These are phyloP conservation scores for Botryotinia narcissicola DNA, from an alignment of 2,329 filamentous ascomycete genomes.

Conservation along the genomic window DNA sequence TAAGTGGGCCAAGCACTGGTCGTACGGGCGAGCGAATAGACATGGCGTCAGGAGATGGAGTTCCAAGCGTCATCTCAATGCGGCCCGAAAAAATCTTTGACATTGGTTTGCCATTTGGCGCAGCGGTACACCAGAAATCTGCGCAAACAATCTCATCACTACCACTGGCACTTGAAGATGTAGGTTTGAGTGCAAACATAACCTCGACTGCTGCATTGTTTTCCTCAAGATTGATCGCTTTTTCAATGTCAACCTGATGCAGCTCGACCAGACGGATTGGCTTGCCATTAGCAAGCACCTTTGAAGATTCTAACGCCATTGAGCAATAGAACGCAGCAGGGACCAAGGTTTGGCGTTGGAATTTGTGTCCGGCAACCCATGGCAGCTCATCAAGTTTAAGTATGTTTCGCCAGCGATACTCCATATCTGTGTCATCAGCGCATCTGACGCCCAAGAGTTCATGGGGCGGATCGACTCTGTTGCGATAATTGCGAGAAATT, in stretches of 20 bases:
- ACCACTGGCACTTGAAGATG: background rate
- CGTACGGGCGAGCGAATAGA: background rate
- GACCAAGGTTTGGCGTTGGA: constrained; percentile 32
- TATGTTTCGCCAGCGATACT: constrained; percentile 37
- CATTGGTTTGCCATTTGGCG: constrained; percentile 5
- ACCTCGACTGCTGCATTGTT: constrained; percentile 25
- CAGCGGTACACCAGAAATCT: constrained; percentile 17
- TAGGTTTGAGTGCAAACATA: constrained; percentile 21
- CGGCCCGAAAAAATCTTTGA: constrained; percentile 14
- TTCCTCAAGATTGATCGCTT: constrained; percentile 26
- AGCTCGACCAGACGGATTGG: constrained; percentile 33
- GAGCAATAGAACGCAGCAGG: constrained; percentile 37
- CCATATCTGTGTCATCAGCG: constrained; percentile 24
- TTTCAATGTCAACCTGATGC: constrained; percentile 24
- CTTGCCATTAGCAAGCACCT: constrained; percentile 16
- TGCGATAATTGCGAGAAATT: constrained; percentile 45
- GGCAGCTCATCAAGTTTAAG: constrained; percentile 31
- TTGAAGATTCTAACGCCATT: constrained; percentile 37
- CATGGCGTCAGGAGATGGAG: constrained; percentile 10
- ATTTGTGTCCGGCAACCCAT: constrained; percentile 37
- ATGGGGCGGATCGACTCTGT: constrained; percentile 45
- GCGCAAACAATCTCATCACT: background rate
- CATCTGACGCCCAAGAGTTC: constrained; percentile 35
- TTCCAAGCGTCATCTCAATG: constrained; percentile 12
- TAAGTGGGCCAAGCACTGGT: constrained; percentile 14